These are phyloP conservation scores for Astrothelium subdiscretum DNA, from an alignment of 495 filamentous ascomycete genomes.

Conservation along the genomic window DNA sequence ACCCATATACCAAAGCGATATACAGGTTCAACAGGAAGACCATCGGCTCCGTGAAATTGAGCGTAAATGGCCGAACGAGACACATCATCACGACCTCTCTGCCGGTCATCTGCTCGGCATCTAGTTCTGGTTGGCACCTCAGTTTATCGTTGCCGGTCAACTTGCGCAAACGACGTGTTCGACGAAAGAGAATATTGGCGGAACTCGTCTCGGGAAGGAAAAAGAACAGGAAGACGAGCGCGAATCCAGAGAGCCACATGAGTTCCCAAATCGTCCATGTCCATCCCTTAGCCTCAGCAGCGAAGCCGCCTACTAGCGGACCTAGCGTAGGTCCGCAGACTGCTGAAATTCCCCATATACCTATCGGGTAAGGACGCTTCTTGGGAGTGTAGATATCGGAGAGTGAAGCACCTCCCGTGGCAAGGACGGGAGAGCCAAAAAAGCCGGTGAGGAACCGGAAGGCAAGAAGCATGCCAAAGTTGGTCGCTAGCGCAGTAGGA, in stretches of 20 bases:
- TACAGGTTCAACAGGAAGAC: conserved; percentile 37
- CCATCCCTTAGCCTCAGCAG: conserved; percentile 37
- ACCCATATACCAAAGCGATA: conserved; percentile 41
- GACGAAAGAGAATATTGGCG: conserved; percentile 30
- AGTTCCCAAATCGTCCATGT: conserved; percentile 33
- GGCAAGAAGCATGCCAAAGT: conserved; percentile 41
- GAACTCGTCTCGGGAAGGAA: conserved; percentile 30
- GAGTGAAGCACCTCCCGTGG: conserved; percentile 45
- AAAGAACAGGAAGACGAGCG: conserved; percentile 30
- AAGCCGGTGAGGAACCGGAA: conserved; percentile 46
- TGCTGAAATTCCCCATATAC: conserved; percentile 26
- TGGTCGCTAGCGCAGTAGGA: conserved; percentile 35
- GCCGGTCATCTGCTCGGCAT: conserved; percentile 23
- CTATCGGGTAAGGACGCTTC: conserved; percentile 27
- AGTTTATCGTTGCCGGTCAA: conserved; percentile 26
- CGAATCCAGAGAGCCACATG: conserved; percentile 28
- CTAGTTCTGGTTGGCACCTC: conserved; percentile 26
- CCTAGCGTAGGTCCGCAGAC: conserved; percentile 35
- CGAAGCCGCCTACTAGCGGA: conserved; percentile 42
- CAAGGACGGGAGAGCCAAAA: conserved; percentile 40
- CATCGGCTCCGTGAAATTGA: conserved; percentile 38
- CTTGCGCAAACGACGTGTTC: conserved; percentile 26
- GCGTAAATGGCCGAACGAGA: conserved; percentile 29
- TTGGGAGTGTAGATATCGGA: conserved; percentile 24
- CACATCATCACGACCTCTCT: conserved; percentile 30